These are phyloP conservation scores for Microbotryomycetes sp. DNA, from an alignment of 1,284 basidiomycete species.

Conservation along the genomic window DNA sequence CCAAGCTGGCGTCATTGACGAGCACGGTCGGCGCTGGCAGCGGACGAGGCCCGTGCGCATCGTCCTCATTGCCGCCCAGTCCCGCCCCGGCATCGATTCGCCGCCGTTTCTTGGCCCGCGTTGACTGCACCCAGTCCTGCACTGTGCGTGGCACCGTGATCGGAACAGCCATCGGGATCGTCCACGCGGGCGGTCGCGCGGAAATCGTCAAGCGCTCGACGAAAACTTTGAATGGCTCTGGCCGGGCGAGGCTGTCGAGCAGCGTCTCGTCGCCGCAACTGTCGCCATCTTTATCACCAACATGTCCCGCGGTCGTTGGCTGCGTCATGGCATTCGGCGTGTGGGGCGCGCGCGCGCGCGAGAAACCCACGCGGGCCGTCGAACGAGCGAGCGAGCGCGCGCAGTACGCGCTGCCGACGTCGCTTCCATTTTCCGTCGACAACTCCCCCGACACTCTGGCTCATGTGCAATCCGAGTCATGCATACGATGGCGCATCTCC, in stretches of 20 bases:
- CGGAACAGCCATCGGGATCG: conserved; percentile 20
- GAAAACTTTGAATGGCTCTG: not conserved
- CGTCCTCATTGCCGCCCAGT: too few species aligned
- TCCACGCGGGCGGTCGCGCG: conserved; percentile 9
- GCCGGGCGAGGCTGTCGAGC: conserved; percentile 5
- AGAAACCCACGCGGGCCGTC: not conserved
- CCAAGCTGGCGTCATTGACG: conserved; percentile 4
- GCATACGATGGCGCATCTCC: too few species aligned
- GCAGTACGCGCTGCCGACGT: not conserved
- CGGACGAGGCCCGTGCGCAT: not conserved
- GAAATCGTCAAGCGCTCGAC: conserved; percentile 7
- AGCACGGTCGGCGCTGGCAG: not conserved
- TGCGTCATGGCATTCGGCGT: not conserved
- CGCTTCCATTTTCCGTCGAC: not conserved
- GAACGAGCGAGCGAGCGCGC: not conserved
- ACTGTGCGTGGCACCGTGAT: conserved; percentile 18
- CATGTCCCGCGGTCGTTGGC: not conserved
- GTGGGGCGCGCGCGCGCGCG: too few species aligned
- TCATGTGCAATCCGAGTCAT: too few species aligned
- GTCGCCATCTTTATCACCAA: too few species aligned
- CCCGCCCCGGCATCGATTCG: too few species aligned
- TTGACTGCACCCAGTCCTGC: not conserved
- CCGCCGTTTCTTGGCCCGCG: not conserved
- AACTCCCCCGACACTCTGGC: too few species aligned
- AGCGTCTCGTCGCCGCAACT: not conserved